Conservation (phyloP, 2,329 filamentous ascomycete genomes). For the Pseudopyrenochaeta lycopersici region DNA sequence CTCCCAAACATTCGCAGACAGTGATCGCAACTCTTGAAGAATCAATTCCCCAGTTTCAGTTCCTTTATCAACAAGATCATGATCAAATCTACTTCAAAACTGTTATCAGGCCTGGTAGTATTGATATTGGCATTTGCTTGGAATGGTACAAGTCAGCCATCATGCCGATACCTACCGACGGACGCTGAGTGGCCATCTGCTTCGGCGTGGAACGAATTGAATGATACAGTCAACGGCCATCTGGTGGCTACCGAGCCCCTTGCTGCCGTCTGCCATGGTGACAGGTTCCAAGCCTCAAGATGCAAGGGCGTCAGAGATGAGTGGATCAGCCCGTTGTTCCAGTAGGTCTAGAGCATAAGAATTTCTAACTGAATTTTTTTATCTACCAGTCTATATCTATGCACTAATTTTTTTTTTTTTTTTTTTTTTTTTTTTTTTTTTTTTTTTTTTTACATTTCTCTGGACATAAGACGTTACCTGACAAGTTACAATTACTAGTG, state of each 20-base stretch:
- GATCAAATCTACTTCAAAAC: too few species aligned
- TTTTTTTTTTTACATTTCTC: conserved; percentile 8
- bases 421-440: too few species aligned
- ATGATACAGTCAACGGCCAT: conserved; percentile 41
- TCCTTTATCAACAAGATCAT: too few species aligned
- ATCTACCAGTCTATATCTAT: conserved; percentile 5
- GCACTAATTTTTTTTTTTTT: too few species aligned
- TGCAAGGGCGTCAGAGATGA: neutral
- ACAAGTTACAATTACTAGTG: too few species aligned
- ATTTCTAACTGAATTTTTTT: conserved; percentile 18
- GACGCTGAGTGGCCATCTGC: conserved; percentile 1
- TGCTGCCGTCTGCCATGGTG: conserved; percentile 40
- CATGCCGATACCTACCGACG: neutral
- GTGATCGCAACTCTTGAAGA: too few species aligned
- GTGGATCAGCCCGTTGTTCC: conserved; percentile 12
- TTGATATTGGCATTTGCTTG: too few species aligned
- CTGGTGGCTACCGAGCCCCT: conserved; percentile 45
- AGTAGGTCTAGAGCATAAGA: conserved; percentile 1
- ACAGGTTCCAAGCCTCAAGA: neutral
- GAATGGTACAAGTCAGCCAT: neutral
- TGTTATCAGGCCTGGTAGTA: too few species aligned
- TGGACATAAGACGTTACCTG: conserved; percentile 46
- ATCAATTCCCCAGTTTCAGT: too few species aligned
- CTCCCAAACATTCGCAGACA: too few species aligned
- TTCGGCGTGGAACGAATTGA: conserved; percentile 36